Base-by-base conservation (phyloP, 768 basidiomycete species). In the Naganishia friedmannii region DNA sequence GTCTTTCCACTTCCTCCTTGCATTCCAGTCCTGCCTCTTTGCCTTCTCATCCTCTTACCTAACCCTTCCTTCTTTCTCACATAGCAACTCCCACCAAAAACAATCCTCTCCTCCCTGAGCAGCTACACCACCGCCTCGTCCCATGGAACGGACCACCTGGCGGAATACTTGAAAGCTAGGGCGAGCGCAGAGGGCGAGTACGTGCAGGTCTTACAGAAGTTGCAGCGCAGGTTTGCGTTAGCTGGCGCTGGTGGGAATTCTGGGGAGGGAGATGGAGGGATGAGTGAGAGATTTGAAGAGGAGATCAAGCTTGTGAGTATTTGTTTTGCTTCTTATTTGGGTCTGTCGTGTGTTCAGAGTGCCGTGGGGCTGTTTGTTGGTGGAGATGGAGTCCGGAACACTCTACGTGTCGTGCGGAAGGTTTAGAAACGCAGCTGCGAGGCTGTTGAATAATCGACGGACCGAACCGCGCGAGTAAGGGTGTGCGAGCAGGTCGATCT, bases 141-240 rank as follows among this genome's bases (percentile, higher is more conserved):
- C 0, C 75, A 77, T 26, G 74, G 77, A 53, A 70, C 78, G 48
- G 77, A 80, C 53, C 71, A 75, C 1, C 63, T 82, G 2, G 77
- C 78, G 46, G 81, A 81, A 58, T 71, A 80, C 46, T 79, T 75
- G 71, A 77, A 76, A 53, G 78, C 81, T 65, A 71, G 81, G 13
- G 77, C 80, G 0, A 70, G 72, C 3, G 76, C 79, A 45, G 81
- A 82, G 70, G 67, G 72, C 26, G 70, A 74, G 28, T 82, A 82
- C 71, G 78, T 78, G 0, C 77, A 77, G 19, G 67, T 73, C 39
- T 73, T 82, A 31, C 69, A 76, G 17, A 82, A 82, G 72, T 67
- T 81, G 1, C 74, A 74, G 13, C 53, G 73, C 34, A 76, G 78
- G 45, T 75, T 77, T 26, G 80, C 77, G 31, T 75, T 68, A 8